Base-by-base conservation (phyloP, 2,329 filamentous ascomycete genomes). In the Fusarium odoratissimum region DNA sequence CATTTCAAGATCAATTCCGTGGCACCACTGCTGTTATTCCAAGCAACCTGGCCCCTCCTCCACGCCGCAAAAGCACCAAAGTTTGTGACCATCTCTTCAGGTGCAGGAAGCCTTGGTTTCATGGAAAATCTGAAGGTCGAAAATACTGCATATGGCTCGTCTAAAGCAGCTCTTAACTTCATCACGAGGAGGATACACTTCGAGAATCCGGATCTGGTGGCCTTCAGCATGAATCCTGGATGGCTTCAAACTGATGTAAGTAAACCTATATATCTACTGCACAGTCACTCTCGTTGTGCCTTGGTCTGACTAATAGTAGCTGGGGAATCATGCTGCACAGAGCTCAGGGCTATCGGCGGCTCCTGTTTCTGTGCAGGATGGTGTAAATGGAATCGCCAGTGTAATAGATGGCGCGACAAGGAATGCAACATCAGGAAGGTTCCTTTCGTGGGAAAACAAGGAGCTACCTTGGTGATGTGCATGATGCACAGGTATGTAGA, bases 191-290 rank as follows among this genome's bases (percentile, higher is more conserved):
- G 44, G 4, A 30, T 46, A n/a, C 44, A 30, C 19, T 46, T 46
- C 8, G 44, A 46, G 19, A 46, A 46, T 12, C 44, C 19, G 13
- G 25, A n/a, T 30, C 44, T 46, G 3, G 44, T 46, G 5, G 25
- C 42, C 8, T 45, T 45, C 12, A 45, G 42, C 2, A 46, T 46
- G 19, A 46, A 46, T 12, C 44, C 25, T n/a, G 44, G 44, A 10
- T 46, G 44, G 44, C 44, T 46, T n/a, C 44, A 46, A 7, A 30
- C 44, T 11, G 44, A 46, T 5, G 25, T 30, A n/a, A 46, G 44
- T 1, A 30, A 46, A 11, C 4, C 25, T 5, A 12, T 13, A 25
- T 5, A 25, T 4, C 0, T 42, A 23, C 5, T 25, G 7, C 16
- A 13, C 13, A 5, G 6, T 5, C 4, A 30, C 25, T 21, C 25